Conservation (phyloP, 2,329 filamentous ascomycete species). For the Hypoxylon sp. region DNA sequence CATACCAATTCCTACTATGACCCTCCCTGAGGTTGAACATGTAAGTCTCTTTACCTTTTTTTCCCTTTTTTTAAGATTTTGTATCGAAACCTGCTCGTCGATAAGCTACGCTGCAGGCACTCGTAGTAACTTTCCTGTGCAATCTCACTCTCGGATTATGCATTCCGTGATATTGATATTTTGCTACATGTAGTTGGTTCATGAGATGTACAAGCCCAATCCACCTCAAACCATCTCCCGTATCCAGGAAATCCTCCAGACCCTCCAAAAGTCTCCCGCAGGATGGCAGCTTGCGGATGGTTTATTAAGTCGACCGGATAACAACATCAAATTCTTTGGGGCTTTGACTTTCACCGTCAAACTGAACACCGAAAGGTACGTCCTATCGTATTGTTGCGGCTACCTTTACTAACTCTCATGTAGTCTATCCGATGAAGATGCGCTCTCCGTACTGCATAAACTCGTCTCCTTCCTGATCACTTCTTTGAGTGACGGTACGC, state of each 20-base stretch:
- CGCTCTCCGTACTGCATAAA: constrained; percentile 69
- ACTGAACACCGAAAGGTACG: constrained; percentile 87
- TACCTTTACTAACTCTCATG: constrained; percentile 51
- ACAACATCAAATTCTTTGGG: constrained; percentile 90
- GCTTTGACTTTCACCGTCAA: constrained; percentile 95
- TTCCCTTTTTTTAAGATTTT: neutral
- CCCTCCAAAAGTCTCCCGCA: constrained; percentile 80
- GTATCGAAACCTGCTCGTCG: too few relatives aligned
- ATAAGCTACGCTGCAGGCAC: neutral
- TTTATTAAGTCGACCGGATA: constrained; percentile 75
- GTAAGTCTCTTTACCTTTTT: constrained; percentile 38
- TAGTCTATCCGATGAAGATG: constrained; percentile 68
- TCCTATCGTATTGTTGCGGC: neutral
- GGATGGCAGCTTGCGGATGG: constrained; percentile 90
- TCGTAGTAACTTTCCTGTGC: neutral
- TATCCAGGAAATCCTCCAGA: constrained; percentile 80
- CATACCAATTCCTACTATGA: constrained; percentile 43
- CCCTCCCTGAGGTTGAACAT: constrained; percentile 49
- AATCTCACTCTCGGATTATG: neutral
- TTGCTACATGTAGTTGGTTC: constrained; percentile 61
- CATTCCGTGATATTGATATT: constrained; percentile 10
- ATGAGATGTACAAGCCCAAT: constrained; percentile 67
- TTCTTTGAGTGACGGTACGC: constrained; percentile 65
- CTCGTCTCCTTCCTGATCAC: constrained; percentile 73
- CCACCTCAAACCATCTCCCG: constrained; percentile 61